Base-by-base conservation (phyloP, 306 rosid genomes). In the Oemleria cerasiformis region DNA sequence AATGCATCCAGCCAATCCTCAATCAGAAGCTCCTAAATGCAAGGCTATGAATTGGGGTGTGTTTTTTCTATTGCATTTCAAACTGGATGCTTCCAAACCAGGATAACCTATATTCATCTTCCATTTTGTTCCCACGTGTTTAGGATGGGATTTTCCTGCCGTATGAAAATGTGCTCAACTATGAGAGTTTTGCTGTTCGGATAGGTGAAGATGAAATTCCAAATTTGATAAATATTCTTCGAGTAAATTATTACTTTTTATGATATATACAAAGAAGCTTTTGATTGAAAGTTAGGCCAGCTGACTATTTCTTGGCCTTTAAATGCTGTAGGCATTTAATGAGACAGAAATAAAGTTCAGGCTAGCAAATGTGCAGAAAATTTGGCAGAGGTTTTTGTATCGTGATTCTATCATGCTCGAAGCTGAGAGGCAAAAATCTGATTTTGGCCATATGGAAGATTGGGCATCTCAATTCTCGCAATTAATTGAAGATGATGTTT, bases 121-220 rank as follows among this genome's bases (percentile, higher is more conserved):
- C 50, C 63, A 53, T 63, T 58, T 72, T 63, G 60, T 70, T 84
- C 16, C 56, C 47, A 73, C 44, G 50, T 82, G 60, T 77, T 60
- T 47, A 90, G 98, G 96, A 92, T 84, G 96, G 98, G 49, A 86
- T 90, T 85, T 90, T 88, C 80, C 85, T 90, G 63, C 96, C 98
- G 70, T 92, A 90, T 16, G 98, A 92, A 81, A 92, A 90, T 73
- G 78, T 90, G 76, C 84, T 92, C 71, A 88, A 92, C 90, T 88
- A 88, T 55, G 90, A 92, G 12, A 92, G 88, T 78, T 92, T 88
- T 81, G 95, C 96, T 60, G 88, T 92, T 82, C 92, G 98, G 77
- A 73, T 88, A 65, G 36, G 69, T 4, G 98, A 92, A 83, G 90
- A 86, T 0, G 96, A 90, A 63, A 88, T 92, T 71, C 96, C 96